Conservation (phyloP, 768 basidiomycete genomes). For the Agaricus subrufescens region DNA sequence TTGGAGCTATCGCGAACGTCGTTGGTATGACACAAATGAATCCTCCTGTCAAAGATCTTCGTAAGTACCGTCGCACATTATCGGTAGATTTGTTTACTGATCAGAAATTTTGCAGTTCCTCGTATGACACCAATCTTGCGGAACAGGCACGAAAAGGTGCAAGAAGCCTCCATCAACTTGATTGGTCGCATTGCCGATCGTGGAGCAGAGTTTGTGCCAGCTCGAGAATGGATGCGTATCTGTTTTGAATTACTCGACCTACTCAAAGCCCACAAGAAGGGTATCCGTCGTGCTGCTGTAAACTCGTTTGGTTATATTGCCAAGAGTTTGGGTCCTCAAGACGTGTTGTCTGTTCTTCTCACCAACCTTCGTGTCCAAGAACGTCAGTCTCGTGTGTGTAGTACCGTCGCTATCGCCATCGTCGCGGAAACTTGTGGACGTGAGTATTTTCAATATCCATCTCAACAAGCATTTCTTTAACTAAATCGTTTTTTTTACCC, state of each 20-base stretch:
- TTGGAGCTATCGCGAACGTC: slow-evolving; percentile 98
- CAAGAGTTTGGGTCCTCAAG: slow-evolving; percentile 98
- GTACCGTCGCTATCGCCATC: slow-evolving; percentile 96
- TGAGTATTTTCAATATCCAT: slow-evolving; percentile 26
- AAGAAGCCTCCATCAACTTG: slow-evolving; percentile 98
- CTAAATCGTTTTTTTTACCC: too few species aligned
- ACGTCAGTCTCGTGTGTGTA: slow-evolving; percentile 97
- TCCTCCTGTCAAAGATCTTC: slow-evolving; percentile 96
- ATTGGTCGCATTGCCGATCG: slow-evolving; percentile 99
- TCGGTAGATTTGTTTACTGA: slow-evolving; percentile 6
- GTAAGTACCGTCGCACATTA: slow-evolving; percentile 48
- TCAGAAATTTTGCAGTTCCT: slow-evolving; percentile 58
- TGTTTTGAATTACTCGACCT: slow-evolving; percentile 97
- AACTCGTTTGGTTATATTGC: slow-evolving; percentile 99
- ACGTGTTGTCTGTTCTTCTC: slow-evolving; percentile 90
- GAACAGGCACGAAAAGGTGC: slow-evolving; percentile 98
- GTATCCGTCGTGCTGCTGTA: slow-evolving; percentile 96
- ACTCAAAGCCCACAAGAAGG: slow-evolving; percentile 98
- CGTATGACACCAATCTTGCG: slow-evolving; percentile 99
- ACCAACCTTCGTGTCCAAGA: slow-evolving; percentile 98
- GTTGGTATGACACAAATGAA: slow-evolving; percentile 99
- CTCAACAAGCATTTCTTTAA: too few species aligned
- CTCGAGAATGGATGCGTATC: slow-evolving; percentile 99
- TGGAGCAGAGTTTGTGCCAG: slow-evolving; percentile 97
- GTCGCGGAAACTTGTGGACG: slow-evolving; percentile 91